These are phyloP conservation scores for Tulasnella sp. DNA, from an alignment of 768 basidiomycete species.

Conservation along the genomic window DNA sequence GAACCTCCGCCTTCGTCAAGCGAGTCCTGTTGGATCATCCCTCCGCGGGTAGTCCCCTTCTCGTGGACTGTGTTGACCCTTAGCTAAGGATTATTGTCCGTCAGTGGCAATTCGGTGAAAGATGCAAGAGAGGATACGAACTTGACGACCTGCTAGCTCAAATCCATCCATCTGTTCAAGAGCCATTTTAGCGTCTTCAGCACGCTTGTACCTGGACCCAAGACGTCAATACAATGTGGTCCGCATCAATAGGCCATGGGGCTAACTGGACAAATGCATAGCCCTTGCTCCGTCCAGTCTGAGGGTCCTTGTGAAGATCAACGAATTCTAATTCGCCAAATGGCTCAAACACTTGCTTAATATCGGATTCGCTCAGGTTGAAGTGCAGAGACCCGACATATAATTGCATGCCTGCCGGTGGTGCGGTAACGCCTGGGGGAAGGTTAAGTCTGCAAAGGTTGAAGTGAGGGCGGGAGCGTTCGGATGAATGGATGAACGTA, in stretches of 20 bases:
- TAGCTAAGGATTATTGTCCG: conserved; percentile 36
- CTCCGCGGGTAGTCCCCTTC: conserved; percentile 66
- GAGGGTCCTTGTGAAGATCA: conserved; percentile 90
- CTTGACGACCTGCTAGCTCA: conserved; percentile 88
- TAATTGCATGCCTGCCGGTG: conserved; percentile 73
- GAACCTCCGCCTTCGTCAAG: conserved; percentile 90
- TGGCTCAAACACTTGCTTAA: conserved; percentile 97
- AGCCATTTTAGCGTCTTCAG: conserved; percentile 94
- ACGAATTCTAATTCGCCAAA: conserved; percentile 98
- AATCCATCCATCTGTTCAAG: conserved; percentile 99
- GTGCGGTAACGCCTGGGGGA: conserved; percentile 71
- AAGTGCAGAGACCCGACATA: conserved; percentile 96
- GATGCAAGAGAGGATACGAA: conserved; percentile 30
- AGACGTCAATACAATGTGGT: conserved; percentile 5
- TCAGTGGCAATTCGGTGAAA: conserved; percentile 5
- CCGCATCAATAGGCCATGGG: neutral
- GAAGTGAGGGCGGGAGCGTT: conserved; percentile 8
- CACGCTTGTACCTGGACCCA: conserved; percentile 60
- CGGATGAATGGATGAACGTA: conserved; percentile 29
- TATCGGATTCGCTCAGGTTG: conserved; percentile 91
- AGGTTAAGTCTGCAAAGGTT: conserved; percentile 48
- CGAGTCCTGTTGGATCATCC: conserved; percentile 48
- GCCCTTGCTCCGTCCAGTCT: conserved; percentile 92
- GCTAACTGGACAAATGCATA: conserved; percentile 94
- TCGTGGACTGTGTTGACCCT: conserved; percentile 89